These are phyloP conservation scores for Coemansia sp. DNA, from an alignment of 192 early-diverging fungal species.

Conservation along the genomic window DNA sequence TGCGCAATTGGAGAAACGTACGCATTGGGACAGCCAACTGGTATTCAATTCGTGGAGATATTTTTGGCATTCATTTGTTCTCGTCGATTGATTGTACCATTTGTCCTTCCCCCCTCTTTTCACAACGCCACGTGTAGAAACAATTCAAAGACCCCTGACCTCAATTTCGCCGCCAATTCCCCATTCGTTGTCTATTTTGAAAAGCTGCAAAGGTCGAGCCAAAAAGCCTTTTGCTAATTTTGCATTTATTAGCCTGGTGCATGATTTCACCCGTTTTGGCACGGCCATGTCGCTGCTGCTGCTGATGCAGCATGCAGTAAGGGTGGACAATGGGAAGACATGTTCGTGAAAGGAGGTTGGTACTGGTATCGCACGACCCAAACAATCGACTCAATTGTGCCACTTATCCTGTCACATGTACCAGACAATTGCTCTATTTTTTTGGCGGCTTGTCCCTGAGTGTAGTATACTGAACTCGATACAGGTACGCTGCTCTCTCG, in stretches of 20 bases:
- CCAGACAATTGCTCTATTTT: neutral
- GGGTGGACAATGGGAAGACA: neutral
- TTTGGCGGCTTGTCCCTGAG: neutral
- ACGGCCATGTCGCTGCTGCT: neutral
- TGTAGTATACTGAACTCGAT: neutral
- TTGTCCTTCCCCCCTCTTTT: neutral
- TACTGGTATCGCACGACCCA: neutral
- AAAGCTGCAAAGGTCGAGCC: neutral
- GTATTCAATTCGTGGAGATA: neutral
- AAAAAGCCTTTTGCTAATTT: neutral
- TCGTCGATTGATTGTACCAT: neutral
- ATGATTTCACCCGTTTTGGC: neutral
- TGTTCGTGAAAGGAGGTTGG: neutral
- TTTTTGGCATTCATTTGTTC: neutral
- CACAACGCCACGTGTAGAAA: conserved; percentile 11
- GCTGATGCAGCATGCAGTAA: neutral
- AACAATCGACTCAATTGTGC: neutral
- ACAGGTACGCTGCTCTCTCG: neutral
- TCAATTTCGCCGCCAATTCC: neutral
- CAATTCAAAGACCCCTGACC: neutral
- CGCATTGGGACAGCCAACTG: neutral
- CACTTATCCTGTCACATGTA: neutral
- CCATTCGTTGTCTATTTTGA: neutral
- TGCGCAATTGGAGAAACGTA: neutral
- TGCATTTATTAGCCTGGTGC: neutral